phyloP scores from a whole-genome alignment of 495 filamentous ascomycete genomes.

The Neurospora terricola region DNA sequence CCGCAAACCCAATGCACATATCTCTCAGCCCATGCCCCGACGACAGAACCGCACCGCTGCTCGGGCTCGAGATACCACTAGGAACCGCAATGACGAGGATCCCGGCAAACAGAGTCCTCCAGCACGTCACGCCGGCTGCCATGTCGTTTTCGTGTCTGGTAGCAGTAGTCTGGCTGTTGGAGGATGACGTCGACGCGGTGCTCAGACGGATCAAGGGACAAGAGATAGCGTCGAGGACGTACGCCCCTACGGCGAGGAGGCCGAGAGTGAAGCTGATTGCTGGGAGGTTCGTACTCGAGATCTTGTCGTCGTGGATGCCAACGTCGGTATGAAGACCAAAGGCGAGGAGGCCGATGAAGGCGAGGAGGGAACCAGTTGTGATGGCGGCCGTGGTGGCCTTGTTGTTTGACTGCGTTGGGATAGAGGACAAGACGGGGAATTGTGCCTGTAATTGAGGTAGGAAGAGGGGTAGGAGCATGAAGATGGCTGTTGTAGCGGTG shows the following conservation, averaged over 20 bases:
- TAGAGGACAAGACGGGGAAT: conserved; percentile 7
- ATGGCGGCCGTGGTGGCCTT: conserved; percentile 21
- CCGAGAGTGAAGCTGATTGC: conserved; percentile 30
- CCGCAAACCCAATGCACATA: conserved; percentile 24
- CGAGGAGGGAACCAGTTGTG: conserved; percentile 23
- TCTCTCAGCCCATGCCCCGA: conserved; percentile 23
- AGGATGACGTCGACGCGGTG: conserved; percentile 30
- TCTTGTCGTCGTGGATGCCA: conserved; percentile 13
- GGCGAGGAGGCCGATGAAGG: conserved; percentile 28
- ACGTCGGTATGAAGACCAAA: conserved; percentile 31
- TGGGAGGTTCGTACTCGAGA: conserved; percentile 22
- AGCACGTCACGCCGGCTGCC: conserved; percentile 23
- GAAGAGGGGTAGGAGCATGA: conserved; percentile 7
- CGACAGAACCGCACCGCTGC: conserved; percentile 8
- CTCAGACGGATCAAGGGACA: conserved; percentile 26
- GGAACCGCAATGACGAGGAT: conserved; percentile 32
- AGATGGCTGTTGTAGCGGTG: conserved; percentile 15
- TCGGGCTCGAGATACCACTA: conserved; percentile 1
- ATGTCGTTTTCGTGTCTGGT: conserved; percentile 33
- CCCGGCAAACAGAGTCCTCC: conserved; percentile 25
- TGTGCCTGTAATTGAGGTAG: background rate
- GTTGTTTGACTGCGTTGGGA: conserved; percentile 13
- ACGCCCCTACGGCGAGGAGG: conserved; percentile 27
- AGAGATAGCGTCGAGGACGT: conserved; percentile 23
- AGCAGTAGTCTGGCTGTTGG: conserved; percentile 23